Evolutionary conservation across 495 filamentous ascomycete genomes (phyloP).

Genomic region (Recurvomyces mirabilis): DNA sequence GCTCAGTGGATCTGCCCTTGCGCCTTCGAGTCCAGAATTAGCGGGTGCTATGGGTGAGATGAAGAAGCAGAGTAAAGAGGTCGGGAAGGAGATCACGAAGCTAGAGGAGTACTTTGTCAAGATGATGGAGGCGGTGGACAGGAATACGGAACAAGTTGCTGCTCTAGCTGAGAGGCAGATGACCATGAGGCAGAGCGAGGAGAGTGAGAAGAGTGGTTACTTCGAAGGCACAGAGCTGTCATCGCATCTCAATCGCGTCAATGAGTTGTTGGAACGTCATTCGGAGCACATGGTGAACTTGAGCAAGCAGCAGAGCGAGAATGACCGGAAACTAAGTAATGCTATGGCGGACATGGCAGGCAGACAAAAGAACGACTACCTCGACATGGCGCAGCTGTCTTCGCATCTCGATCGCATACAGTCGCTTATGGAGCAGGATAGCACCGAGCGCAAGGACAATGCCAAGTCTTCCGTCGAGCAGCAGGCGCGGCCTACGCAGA

Average conservation of each 20-base stretch:
- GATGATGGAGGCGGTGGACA: conserved; percentile 18
- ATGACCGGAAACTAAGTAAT: conserved; percentile 5
- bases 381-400: conserved; percentile 16
- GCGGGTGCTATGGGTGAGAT: neutral
- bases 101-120: conserved; percentile 16
- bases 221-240: conserved; percentile 4
- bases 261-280: conserved; percentile 9
- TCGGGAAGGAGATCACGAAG: conserved; percentile 9
- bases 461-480: neutral
- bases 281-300: conserved; percentile 11
- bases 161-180: conserved; percentile 4
- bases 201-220: neutral
- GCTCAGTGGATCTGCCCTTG: conserved; percentile 1
- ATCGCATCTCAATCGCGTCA: conserved; percentile 9
- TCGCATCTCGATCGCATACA: conserved; percentile 18
- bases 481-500: neutral
- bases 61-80: conserved; percentile 5
- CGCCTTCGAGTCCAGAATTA: conserved; percentile 9
- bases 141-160: conserved; percentile 15
- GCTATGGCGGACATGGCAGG: conserved; percentile 1
- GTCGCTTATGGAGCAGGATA: conserved; percentile 9
- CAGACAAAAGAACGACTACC: conserved; percentile 2
- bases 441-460: conserved; percentile 10
- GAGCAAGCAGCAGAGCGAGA: conserved; percentile 11
- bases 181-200: neutral